Evolutionary conservation across 2,329 filamentous ascomycete genomes (phyloP), one percentile per base, ranked within the genome.

Genomic region (Cladorrhinum sp.): DNA sequence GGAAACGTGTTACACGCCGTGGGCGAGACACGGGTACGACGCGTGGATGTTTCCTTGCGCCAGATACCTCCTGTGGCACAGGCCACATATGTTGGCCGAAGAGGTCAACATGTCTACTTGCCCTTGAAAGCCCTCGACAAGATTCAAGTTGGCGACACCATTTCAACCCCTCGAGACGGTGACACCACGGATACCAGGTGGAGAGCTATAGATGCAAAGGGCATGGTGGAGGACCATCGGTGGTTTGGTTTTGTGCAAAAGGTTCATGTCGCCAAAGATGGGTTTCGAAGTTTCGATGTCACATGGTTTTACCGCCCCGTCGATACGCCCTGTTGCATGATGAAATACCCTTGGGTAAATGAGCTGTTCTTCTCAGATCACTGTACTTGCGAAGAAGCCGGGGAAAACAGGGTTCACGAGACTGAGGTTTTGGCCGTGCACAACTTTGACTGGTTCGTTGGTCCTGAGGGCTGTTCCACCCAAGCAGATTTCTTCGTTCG

Each of bases 301-400:
- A 79, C 89, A 1, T 95, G 90, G 90, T 76, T 95, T 0, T 93
- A 93, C 65, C 79, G 83, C 1, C 83, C 90, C 0, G 77, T 79
- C 0, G 87, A 95, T 57, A 95, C 91, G 0, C 82, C 87, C 0
- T 90, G 92, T 49, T 83, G 80, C 0, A 75, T 81, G 5, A 86
- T 87, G 73, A 80, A 79, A 9, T 96, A 93, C 66, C 87, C 88
- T 0, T 87, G 85, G 72, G 63, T 74, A 0, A 90, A 92, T 55
- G 91, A 96, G 72, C 73, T 95, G 0, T 95, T 95, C 63, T 73
- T 93, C 0, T 91, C 87, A 0, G 84, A 92, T 55, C 85, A 92
- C 61, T 93, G 91, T 73, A 89, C 87, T 1, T 95, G 91, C 63
- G 71, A 76, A 0, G 77, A 82, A 18, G 69, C 64, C 8, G 51